A percentile compares a stretch with the other conserved stretches of the same genome.
Evolutionary conservation across 257 asterid species (phyloP).

Genomic region (Paulownia fortunei): DNA sequence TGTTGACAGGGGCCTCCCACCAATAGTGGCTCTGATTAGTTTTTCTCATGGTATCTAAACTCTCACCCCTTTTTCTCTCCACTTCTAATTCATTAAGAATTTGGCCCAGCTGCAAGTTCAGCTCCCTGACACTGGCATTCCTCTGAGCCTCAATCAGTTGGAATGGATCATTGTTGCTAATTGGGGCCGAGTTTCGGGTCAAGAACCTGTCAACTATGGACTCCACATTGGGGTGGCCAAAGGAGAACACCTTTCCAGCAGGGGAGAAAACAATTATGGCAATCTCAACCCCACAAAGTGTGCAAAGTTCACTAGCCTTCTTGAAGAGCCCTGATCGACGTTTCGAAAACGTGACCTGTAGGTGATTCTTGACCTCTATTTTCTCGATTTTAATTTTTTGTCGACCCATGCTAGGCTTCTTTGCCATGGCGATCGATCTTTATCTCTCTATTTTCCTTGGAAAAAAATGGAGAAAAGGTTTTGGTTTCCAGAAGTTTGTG

Average conservation of each 20-base stretch:
- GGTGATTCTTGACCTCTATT: slow-evolving; percentile 67
- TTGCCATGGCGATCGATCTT: slow-evolving; percentile 47
- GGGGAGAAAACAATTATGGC: slow-evolving; percentile 75
- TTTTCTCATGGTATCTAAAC: slow-evolving; percentile 56
- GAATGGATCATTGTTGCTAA: slow-evolving; percentile 30
- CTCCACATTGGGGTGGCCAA: slow-evolving; percentile 74
- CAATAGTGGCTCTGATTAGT: slow-evolving; percentile 48
- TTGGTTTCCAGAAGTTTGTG: background rate
- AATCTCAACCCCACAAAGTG: slow-evolving; percentile 71
- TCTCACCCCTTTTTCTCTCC: slow-evolving; percentile 65
- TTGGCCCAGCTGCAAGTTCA: slow-evolving; percentile 64
- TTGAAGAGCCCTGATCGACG: slow-evolving; percentile 73
- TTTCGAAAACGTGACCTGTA: slow-evolving; percentile 79
- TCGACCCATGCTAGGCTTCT: slow-evolving; percentile 70
- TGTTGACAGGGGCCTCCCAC: slow-evolving; percentile 67
- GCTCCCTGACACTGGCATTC: slow-evolving; percentile 53
- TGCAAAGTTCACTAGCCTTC: slow-evolving; percentile 81
- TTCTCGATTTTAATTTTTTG: slow-evolving; percentile 81
- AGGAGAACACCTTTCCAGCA: slow-evolving; percentile 77
- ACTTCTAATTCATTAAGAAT: slow-evolving; percentile 51
- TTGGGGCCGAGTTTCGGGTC: slow-evolving; percentile 29
- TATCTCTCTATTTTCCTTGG: background rate
- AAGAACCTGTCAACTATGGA: slow-evolving; percentile 57
- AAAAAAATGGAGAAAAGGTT: too few species aligned
- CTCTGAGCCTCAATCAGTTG: slow-evolving; percentile 56